Conservation (phyloP, 768 basidiomycete genomes). For the Russula compacta region DNA sequence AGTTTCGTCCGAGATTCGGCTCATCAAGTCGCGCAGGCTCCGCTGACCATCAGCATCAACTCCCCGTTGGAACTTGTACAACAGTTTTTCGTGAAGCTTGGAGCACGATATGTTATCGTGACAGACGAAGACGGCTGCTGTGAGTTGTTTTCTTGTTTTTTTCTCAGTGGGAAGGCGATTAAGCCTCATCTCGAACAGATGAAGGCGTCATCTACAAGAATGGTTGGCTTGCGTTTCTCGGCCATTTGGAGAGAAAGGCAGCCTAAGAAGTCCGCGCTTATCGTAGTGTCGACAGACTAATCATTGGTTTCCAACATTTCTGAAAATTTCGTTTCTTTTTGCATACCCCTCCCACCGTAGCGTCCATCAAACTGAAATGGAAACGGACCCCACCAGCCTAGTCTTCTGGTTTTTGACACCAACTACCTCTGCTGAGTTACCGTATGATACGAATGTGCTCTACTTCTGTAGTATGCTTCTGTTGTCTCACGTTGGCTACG, state of each 20-base stretch:
- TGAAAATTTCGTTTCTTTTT: not conserved
- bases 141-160: constrained; percentile 29
- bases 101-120: constrained; percentile 82
- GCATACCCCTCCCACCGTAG: not conserved
- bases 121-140: constrained; percentile 77
- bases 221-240: constrained; percentile 83
- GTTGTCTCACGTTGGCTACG: not conserved
- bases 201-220: constrained; percentile 93
- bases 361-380: not conserved
- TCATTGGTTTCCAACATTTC: not conserved
- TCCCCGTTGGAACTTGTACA: constrained; percentile 89
- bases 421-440: not conserved
- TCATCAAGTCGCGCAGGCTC: constrained; percentile 45
- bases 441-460: not conserved
- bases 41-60: constrained; percentile 73
- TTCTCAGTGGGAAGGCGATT: not conserved
- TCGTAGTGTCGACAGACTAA: not conserved
- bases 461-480: not conserved
- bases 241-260: constrained; percentile 48
- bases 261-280: not conserved
- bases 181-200: constrained; percentile 36
- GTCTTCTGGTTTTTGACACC: not conserved
- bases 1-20: not conserved
- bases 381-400: not conserved
- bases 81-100: constrained; percentile 89